Conservation (phyloP, 352 stramenopile genomes). For the Plasmopara muralis region DNA sequence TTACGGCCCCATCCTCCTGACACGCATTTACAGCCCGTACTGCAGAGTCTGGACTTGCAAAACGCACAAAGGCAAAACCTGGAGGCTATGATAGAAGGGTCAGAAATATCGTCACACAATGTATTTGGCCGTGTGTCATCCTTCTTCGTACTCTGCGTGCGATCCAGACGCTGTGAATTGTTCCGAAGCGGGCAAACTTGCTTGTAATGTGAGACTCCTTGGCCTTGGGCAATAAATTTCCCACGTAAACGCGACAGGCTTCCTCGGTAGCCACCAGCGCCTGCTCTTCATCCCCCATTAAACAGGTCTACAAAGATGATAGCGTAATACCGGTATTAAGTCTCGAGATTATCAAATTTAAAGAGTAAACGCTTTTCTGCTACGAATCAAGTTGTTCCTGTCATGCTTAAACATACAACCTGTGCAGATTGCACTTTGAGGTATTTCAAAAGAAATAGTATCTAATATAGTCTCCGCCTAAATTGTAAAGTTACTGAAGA, state of each 20-base stretch:
- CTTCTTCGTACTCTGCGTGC: constrained; percentile 44
- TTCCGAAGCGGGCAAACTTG: constrained; percentile 55
- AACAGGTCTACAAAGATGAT: background rate
- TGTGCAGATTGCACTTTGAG: too few species aligned
- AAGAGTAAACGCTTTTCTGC: too few species aligned
- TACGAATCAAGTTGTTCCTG: too few species aligned
- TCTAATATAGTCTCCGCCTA: too few species aligned
- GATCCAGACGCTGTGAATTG: constrained; percentile 70
- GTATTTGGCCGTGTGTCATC: background rate
- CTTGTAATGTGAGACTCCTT: constrained; percentile 60
- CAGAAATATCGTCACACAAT: constrained; percentile 7
- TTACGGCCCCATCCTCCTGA: constrained; percentile 26
- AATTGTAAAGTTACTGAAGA: too few species aligned
- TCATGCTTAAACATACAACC: too few species aligned
- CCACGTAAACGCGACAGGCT: constrained; percentile 61
- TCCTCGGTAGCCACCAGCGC: constrained; percentile 18
- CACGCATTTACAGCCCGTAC: constrained; percentile 43
- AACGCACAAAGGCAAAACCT: constrained; percentile 76
- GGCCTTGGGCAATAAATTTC: constrained; percentile 61
- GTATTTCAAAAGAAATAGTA: too few species aligned
- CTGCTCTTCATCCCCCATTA: constrained; percentile 13
- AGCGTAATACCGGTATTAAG: too few species aligned
- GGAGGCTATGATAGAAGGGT: constrained; percentile 39
- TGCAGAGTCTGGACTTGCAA: constrained; percentile 38
- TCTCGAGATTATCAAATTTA: too few species aligned